These are phyloP conservation scores for Penicillium sp. DNA, from an alignment of 2,329 filamentous ascomycete genomes.

Conservation along the genomic window DNA sequence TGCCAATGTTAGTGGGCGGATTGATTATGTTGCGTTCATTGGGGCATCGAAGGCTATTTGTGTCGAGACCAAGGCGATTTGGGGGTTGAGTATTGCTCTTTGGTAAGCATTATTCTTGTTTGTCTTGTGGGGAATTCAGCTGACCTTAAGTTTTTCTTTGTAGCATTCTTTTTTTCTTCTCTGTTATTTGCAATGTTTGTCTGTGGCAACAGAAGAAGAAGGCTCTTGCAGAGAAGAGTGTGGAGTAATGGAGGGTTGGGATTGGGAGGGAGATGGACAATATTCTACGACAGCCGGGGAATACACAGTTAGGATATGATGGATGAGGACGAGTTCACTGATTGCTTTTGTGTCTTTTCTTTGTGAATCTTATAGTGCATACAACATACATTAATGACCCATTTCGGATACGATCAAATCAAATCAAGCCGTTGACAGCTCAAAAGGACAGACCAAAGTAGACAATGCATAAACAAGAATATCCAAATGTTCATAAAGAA, in stretches of 20 bases:
- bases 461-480: neutral
- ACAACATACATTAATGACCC: slow-evolving; percentile 14
- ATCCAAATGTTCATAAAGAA: neutral
- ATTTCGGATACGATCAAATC: neutral
- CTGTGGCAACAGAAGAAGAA: slow-evolving; percentile 64
- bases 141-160: neutral
- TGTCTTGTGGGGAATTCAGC: neutral
- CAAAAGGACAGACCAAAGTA: slow-evolving; percentile 23
- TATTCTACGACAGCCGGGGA: too few species aligned
- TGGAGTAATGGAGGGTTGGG: slow-evolving; percentile 4
- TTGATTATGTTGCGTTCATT: slow-evolving; percentile 57
- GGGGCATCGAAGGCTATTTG: slow-evolving; percentile 67
- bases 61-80: slow-evolving; percentile 80
- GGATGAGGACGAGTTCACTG: neutral
- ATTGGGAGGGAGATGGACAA: too few species aligned
- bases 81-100: slow-evolving; percentile 79
- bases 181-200: slow-evolving; percentile 57
- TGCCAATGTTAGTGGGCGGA: slow-evolving; percentile 49
- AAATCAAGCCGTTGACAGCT: slow-evolving; percentile 31
- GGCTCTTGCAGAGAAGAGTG: slow-evolving; percentile 27
- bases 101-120: slow-evolving; percentile 51
- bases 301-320: neutral
- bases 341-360: neutral
- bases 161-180: slow-evolving; percentile 66
- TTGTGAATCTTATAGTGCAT: neutral